Evolutionary conservation across 2,329 filamentous ascomycete genomes (phyloP), one percentile per base, ranked within the genome.

Genomic region (Epichloe sylvatica): DNA sequence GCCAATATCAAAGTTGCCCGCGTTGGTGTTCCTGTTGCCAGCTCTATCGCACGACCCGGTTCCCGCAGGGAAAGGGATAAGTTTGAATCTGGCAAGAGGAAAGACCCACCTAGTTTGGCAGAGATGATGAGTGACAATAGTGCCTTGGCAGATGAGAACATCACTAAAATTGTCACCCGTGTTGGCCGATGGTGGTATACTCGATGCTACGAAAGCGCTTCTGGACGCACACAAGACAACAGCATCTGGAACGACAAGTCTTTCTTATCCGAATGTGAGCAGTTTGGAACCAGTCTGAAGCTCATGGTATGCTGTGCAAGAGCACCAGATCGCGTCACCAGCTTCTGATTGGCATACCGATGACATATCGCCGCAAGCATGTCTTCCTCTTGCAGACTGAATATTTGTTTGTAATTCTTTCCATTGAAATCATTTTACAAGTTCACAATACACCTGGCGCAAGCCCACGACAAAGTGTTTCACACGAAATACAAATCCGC

Each of bases 101-200:
- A 66, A 38, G 59, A 78, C 39, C 71, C 77, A 48, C 69, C 75
- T 19, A 78, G 72, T 54, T 70, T 89, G 1, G 80, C 81, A 1
- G 84, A 89, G 59, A 80, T 88, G 68, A 83, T 88, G 66, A 80
- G 75, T 33, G 82, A 87, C 55, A 75, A 81, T 36, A 77, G 78
- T n/a, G 73, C 79, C 0, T 71, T 77, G 13, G 83, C 84, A 21
- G 88, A 95, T 56, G 86, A 89, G 60, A 83, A 81, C 56, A 95
- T 97, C 61, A 87, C 88, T 13, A 90, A 87, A 61, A 94, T 94
- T 75, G 89, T 97, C 21, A 84, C 89, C 15, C 84, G 82, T 54
- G 91, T 97, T 11, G 91, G 89, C 2, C 78, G 92, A 41, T 97
- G 91, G 88, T 98, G 92, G 92, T 97, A 95, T 67, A 86, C 81